phyloP scores from a whole-genome alignment of 192 early-diverging fungal genomes.

The Coemansia asiatica region DNA sequence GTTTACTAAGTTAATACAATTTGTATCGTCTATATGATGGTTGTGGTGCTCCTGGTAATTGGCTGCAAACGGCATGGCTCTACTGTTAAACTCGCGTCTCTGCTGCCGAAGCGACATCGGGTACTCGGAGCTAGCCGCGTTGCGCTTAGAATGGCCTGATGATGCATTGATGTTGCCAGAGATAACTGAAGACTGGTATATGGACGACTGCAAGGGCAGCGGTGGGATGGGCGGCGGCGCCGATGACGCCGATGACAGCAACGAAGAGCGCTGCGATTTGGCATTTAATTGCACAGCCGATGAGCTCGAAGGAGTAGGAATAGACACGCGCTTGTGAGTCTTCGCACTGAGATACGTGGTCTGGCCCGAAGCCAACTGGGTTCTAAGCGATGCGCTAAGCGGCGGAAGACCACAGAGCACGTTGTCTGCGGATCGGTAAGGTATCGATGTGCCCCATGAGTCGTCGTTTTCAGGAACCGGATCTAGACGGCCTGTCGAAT shows the following conservation, averaged over 20 bases:
- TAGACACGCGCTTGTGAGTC: slow-evolving; percentile 38
- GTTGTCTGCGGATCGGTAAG: slow-evolving; percentile 2
- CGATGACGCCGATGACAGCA: too few species aligned
- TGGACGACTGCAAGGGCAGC: slow-evolving; percentile 20
- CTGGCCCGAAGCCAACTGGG: slow-evolving; percentile 14
- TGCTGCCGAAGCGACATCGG: background rate
- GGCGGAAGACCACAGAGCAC: background rate
- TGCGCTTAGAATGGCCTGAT: background rate
- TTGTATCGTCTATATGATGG: too few species aligned
- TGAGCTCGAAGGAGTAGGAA: slow-evolving; percentile 12
- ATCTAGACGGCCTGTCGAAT: slow-evolving; percentile 7
- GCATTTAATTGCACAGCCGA: background rate
- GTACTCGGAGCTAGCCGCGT: background rate
- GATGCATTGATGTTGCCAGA: slow-evolving; percentile 1
- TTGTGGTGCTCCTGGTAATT: too few species aligned
- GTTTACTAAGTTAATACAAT: too few species aligned
- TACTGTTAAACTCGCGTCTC: background rate
- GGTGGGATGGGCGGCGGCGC: slow-evolving; percentile 6
- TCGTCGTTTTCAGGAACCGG: slow-evolving; percentile 33
- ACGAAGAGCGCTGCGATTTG: background rate
- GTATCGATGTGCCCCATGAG: slow-evolving; percentile 14
- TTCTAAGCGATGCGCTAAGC: slow-evolving; percentile 4
- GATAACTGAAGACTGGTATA: slow-evolving; percentile 12
- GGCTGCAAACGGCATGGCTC: background rate
- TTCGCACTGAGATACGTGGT: slow-evolving; percentile 16